These are phyloP conservation scores for Pisolithus marmoratus DNA, from an alignment of 768 basidiomycete species.

Conservation along the genomic window DNA sequence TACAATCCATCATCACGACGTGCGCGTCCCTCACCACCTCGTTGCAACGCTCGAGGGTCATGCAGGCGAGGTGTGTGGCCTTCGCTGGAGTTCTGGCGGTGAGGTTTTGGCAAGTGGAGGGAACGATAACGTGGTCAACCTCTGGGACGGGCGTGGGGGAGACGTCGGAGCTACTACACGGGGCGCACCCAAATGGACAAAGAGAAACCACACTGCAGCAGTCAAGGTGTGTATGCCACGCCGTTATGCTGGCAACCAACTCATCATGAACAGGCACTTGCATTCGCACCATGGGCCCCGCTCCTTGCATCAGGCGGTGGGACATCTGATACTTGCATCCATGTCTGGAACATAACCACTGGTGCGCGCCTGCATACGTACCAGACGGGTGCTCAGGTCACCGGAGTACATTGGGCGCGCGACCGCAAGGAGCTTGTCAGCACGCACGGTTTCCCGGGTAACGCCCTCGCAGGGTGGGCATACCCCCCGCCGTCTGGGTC, in stretches of 20 bases:
- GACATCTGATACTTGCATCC: conserved; percentile 86
- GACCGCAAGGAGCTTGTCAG: conserved; percentile 86
- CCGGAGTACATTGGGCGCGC: conserved; percentile 82
- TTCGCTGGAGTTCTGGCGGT: conserved; percentile 85
- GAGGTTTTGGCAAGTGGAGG: conserved; percentile 91
- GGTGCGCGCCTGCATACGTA: conserved; percentile 87
- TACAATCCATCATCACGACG: conserved; percentile 95
- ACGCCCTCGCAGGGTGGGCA: conserved; percentile 72
- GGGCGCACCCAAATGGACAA: conserved; percentile 80
- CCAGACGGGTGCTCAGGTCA: conserved; percentile 86
- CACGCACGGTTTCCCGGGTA: conserved; percentile 93
- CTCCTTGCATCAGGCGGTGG: conserved; percentile 93
- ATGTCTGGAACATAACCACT: conserved; percentile 89
- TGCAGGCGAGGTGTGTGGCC: conserved; percentile 86
- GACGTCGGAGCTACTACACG: conserved; percentile 42
- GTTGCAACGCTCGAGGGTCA: conserved; percentile 89
- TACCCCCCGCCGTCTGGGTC: conserved; percentile 51
- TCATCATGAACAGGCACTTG: conserved; percentile 60
- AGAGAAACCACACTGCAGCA: conserved; percentile 86
- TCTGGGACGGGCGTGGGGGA: conserved; percentile 86
- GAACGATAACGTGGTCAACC: conserved; percentile 96
- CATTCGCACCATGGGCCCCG: conserved; percentile 96
- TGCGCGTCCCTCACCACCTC: conserved; percentile 80
- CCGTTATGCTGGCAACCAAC: background rate
- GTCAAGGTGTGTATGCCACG: conserved; percentile 48